Percentiles rank a stretch among this genome's conserved stretches.
phyloP scores from a whole-genome alignment of 768 basidiomycete genomes.

The Fomitopsis serialis region DNA sequence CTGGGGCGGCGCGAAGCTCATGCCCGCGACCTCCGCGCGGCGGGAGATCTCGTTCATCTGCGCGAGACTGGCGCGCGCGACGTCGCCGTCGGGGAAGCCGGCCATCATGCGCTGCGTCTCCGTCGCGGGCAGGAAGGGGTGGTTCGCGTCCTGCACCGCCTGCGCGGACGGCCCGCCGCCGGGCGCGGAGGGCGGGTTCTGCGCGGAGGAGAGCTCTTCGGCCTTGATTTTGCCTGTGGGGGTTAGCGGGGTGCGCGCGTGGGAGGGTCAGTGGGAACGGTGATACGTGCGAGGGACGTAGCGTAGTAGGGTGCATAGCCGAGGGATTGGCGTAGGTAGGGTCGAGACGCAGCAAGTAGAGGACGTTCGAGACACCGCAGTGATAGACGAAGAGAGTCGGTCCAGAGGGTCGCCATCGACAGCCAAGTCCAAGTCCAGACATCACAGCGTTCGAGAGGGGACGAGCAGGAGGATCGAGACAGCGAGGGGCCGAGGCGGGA shows the following conservation, averaged over 20 bases:
- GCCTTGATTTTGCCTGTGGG: conserved; percentile 28
- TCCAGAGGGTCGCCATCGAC: not conserved
- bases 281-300: no score
- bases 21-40: conserved; percentile 44
- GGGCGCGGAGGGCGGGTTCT: not conserved
- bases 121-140: conserved; percentile 54
- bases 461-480: no score
- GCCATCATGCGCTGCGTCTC: conserved; percentile 50
- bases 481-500: no score
- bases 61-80: conserved; percentile 63
- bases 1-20: conserved; percentile 25
- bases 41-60: conserved; percentile 79
- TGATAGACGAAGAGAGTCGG: not conserved
- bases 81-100: conserved; percentile 45
- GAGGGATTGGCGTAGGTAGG: not conserved
- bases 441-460: no score
- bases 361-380: not conserved
- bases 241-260: not conserved
- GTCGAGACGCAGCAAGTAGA: no score
- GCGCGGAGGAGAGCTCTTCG: conserved; percentile 18
- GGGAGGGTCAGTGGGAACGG: not conserved
- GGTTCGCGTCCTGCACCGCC: conserved; percentile 26
- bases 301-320: not conserved
- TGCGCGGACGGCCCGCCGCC: conserved; percentile 8
- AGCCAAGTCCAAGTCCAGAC: not conserved